Base-by-base conservation (phyloP, 495 filamentous ascomycete species). In the Daldinia decipiens region DNA sequence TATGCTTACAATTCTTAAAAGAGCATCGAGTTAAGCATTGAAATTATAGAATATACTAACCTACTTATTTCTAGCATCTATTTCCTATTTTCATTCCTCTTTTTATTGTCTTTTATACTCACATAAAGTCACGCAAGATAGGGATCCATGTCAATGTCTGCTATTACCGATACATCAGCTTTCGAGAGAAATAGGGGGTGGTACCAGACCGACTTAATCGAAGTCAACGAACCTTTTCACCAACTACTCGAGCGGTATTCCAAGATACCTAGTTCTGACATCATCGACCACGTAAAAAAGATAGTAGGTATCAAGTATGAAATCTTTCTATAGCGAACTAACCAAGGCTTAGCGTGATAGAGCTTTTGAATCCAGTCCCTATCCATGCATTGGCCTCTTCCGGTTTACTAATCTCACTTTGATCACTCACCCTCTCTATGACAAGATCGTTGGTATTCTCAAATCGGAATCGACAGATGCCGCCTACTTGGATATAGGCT, bases 401-500 rank as follows among this genome's bases (percentile, higher is more conserved):
- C 68, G 71, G 0, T 82, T 79, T 54, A 56, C 80, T 4, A 70
- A 71, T 50, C 73, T 80, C 27, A 75, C 65, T 34, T 56, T 79
- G n/a, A 38, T 51, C 13, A 60, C 36, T 1, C 62, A 65, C 12
- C 67, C 70, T 0, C 0, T 31, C 4, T 80, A 81, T 62, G 9
- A 36, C 0, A 29, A 34, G 1, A 62, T 78, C 38, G 47, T 73
- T 29, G 43, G 56, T 52, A 29, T 53, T 62, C 64, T 74, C 21
- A 56, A 58, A n/a, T 52, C 50, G 29, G 50, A 45, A 13, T 52
- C 50, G 1, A 0, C 63, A 1, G 50, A 62, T 21, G 74, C 63
- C 4, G 54, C 59, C 36, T 71, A 84, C 24, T 74, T 87, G 15
- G 83, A 86, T 36, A 59, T 85, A 3, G 83, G 84, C 0, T 85